A percentile compares a stretch with the other conserved stretches of the same genome.
These are phyloP conservation scores for Apodospora peruviana DNA, from an alignment of 495 filamentous ascomycete genomes.

Conservation along the genomic window DNA sequence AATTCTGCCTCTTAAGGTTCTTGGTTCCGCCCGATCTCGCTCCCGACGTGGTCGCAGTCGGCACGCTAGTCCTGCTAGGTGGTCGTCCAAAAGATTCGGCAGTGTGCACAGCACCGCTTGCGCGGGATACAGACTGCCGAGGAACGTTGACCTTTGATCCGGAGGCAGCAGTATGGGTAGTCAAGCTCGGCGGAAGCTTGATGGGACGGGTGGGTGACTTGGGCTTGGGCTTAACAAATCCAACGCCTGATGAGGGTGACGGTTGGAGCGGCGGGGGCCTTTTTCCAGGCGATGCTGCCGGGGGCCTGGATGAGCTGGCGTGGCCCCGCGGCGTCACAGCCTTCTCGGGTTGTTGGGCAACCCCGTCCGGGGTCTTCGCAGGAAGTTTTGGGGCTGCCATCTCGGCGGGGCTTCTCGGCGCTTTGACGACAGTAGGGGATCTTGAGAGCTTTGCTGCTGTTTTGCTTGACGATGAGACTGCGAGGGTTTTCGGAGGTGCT, in stretches of 20 bases:
- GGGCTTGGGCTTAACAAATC: conserved; percentile 52
- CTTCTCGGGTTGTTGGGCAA: conserved; percentile 17
- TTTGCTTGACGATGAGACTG: conserved; percentile 27
- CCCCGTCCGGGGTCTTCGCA: conserved; percentile 29
- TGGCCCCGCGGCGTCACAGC: conserved; percentile 22
- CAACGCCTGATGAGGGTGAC: conserved; percentile 29
- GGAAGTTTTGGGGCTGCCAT: conserved; percentile 16
- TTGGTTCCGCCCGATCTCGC: conserved; percentile 14
- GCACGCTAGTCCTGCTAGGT: conserved; percentile 41
- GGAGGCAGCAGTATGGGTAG: conserved; percentile 58
- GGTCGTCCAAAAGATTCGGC: conserved; percentile 30
- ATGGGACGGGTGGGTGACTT: conserved; percentile 62
- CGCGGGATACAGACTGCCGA: conserved; percentile 33
- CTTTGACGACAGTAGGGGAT: conserved; percentile 28
- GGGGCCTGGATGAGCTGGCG: conserved; percentile 21
- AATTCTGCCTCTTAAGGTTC: conserved; percentile 34
- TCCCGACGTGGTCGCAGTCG: conserved; percentile 16
- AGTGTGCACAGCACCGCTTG: conserved; percentile 24
- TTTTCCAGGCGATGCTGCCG: conserved; percentile 21
- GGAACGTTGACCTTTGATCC: conserved; percentile 44
- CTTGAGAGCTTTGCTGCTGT: conserved; percentile 31
- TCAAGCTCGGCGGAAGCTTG: conserved; percentile 55
- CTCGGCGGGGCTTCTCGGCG: conserved; percentile 22
- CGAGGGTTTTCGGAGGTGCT: conserved; percentile 25
- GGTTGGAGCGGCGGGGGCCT: conserved; percentile 30